Evolutionary conservation across 2,329 filamentous ascomycete genomes (phyloP).

Genomic region (Aureobasidium subglaciale): DNA sequence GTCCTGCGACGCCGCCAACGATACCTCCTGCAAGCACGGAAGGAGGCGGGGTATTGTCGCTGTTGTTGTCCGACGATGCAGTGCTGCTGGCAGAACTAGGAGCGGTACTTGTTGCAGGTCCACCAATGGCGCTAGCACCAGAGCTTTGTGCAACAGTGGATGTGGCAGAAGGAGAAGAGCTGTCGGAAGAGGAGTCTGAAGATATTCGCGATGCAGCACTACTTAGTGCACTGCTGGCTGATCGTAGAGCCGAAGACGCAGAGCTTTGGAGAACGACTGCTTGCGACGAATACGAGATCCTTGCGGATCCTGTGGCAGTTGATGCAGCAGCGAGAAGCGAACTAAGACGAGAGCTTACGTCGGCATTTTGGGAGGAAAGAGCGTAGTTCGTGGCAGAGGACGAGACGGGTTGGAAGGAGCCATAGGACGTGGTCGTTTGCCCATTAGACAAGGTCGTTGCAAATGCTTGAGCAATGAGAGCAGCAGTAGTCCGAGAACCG

Average conservation of each 20-base stretch:
- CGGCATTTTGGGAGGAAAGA: neutral
- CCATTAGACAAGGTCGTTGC: constrained; percentile 16
- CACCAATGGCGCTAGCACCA: constrained; percentile 3
- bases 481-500: constrained; percentile 9
- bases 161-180: neutral
- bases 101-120: constrained; percentile 1
- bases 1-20: constrained; percentile 54
- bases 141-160: neutral
- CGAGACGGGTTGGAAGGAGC: constrained; percentile 4
- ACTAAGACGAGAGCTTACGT: neutral
- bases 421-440: constrained; percentile 11
- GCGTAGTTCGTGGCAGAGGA: neutral
- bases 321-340: neutral
- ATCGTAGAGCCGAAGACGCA: neutral
- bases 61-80: constrained; percentile 10
- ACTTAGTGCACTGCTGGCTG: neutral
- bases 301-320: constrained; percentile 11
- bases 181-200: neutral
- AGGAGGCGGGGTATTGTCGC: constrained; percentile 34
- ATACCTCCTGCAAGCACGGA: constrained; percentile 54
- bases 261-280: neutral
- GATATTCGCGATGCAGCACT: constrained; percentile 1
- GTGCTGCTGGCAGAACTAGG: constrained; percentile 9
- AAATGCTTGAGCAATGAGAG: neutral
- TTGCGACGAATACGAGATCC: constrained; percentile 12